Evolutionary conservation across 306 rosid genomes (phyloP).

Genomic region (Corylus heterophylla): DNA sequence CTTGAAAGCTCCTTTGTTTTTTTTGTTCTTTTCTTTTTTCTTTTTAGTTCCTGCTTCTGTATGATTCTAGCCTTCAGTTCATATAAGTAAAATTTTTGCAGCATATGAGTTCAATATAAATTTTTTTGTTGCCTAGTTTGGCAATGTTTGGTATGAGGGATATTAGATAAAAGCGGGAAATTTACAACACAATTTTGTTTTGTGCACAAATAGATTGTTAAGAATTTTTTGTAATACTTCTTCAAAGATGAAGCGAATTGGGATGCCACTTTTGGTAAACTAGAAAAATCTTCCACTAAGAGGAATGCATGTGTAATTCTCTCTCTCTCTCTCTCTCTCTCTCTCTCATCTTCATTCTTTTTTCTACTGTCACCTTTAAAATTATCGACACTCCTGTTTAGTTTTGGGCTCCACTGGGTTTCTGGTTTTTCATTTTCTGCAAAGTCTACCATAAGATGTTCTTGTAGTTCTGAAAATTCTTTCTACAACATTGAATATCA

Average conservation of each 20-base stretch:
- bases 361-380: too few relatives aligned
- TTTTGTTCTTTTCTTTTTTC: not conserved
- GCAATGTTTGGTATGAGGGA: not conserved
- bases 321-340: not conserved
- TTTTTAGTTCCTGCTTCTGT: not conserved
- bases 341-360: too few relatives aligned
- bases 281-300: not conserved
- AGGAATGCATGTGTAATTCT: not conserved
- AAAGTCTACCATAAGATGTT: not conserved
- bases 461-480: not conserved
- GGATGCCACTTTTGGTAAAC: not conserved
- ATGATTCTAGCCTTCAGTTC: not conserved
- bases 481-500: not conserved
- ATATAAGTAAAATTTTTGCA: not conserved
- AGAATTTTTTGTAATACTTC: not conserved
- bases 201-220: not conserved
- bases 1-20: not conserved
- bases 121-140: not conserved
- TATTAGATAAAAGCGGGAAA: not conserved
- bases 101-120: not conserved
- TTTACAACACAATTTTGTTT: not conserved
- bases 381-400: not conserved
- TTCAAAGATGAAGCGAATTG: not conserved
- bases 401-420: not conserved
- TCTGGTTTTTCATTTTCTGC: not conserved